These are phyloP conservation scores for Cercospora zeina DNA, from an alignment of 2,329 filamentous ascomycete species.

Conservation along the genomic window DNA sequence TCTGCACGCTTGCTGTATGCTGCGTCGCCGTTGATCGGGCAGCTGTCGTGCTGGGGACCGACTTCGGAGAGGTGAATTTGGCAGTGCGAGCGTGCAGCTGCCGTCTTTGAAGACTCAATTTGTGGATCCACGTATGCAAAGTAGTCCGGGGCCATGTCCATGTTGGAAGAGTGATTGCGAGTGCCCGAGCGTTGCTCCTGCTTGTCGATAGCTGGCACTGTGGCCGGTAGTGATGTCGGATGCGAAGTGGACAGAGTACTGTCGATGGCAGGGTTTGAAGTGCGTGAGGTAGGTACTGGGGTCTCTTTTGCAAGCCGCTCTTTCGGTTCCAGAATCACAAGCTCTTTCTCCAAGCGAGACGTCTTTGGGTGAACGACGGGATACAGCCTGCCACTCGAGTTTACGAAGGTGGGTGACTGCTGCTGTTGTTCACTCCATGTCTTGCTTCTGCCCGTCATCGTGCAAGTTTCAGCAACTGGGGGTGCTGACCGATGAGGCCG, in stretches of 20 bases:
- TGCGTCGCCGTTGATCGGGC: background rate
- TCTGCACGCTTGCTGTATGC: background rate
- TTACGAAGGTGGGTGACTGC: background rate
- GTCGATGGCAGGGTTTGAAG: background rate
- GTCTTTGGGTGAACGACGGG: background rate
- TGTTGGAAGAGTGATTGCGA: background rate
- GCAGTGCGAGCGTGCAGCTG: background rate
- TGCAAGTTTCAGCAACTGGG: background rate
- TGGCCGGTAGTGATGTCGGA: background rate
- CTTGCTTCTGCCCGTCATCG: conserved; percentile 1
- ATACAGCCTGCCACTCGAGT: conserved; percentile 16
- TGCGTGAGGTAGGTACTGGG: background rate
- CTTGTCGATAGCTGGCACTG: background rate
- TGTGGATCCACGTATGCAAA: conserved; percentile 15
- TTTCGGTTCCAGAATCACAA: background rate
- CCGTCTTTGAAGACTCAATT: conserved; percentile 14
- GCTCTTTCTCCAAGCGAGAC: background rate
- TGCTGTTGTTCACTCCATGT: background rate
- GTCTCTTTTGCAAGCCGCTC: background rate
- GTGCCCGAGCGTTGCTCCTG: background rate
- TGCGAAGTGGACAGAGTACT: background rate
- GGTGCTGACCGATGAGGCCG: background rate
- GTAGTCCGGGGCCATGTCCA: conserved; percentile 12
- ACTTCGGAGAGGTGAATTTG: background rate
- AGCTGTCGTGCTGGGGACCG: background rate